Base-by-base conservation (phyloP, 495 filamentous ascomycete species). In the Trichoderma virens region DNA sequence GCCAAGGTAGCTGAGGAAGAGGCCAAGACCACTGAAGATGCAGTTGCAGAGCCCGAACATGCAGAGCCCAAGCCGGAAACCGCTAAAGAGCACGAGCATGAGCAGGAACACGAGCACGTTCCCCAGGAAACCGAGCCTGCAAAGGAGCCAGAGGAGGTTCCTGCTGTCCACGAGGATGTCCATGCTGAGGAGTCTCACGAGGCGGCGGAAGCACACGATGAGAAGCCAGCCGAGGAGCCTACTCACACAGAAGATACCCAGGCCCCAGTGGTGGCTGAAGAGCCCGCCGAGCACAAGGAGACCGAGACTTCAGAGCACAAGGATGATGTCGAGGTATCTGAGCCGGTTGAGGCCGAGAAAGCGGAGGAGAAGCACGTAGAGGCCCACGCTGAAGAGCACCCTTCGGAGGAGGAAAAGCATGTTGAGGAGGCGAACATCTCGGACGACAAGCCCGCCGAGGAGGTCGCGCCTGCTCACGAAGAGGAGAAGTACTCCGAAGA, bases 181-280 rank as follows among this genome's bases (percentile, higher is more conserved):
- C 59, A 9, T 4, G 59, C 16, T 11, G 34, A 30, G 27, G 61
- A 39, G 39, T 41, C 61, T 62, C 32, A 62, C 25, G 35, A 61
- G 1, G n/a, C 38, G 2, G 61, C 38, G 9, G 61, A 25, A 31
- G 20, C 25, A 9, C 31, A 61, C 18, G 61, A 62, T 14, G 27
- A 30, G 34, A 62, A 39, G 7, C 35, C 61, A 18, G 35, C 20
- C 14, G 61, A 62, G n/a, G 61, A 45, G 34, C 5, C 61, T 62
- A 11, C 61, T 62, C 32, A 23, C 39, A 45, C 61, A 7, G 35
- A 62, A 62, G 61, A 61, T 30, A 39, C 31, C 59, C 30, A n/a
- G 6, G 59, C 59, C 8, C 59, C 59, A 20, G 59, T 27, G 3
- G 30, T 13, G 18, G 34, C 30, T 9, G 59, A 61, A 18, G 31